phyloP scores from a whole-genome alignment of 345 rosid species.

The Citrus trifoliata region DNA sequence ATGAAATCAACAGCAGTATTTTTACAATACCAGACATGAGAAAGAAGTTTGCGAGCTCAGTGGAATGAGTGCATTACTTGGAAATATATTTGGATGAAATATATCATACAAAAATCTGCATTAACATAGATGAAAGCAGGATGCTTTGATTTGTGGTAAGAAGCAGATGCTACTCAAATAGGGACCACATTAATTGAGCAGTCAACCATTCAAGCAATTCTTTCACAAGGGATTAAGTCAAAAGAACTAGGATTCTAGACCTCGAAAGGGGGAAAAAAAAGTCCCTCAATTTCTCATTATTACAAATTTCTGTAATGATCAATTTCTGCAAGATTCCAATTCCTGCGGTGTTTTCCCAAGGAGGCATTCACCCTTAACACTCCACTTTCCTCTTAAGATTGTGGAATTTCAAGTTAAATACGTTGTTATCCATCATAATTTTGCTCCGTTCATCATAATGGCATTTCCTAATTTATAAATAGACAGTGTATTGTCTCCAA shows the following conservation, averaged over 20 bases:
- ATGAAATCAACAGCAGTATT: neutral
- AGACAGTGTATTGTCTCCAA: neutral
- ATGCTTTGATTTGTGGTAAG: too few relatives aligned
- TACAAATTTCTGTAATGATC: neutral
- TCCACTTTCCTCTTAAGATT: neutral
- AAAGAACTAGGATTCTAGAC: neutral
- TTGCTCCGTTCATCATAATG: neutral
- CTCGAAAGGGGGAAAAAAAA: too few relatives aligned
- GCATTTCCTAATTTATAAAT: neutral
- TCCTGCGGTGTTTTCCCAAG: neutral
- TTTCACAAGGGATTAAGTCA: neutral
- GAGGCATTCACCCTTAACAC: neutral
- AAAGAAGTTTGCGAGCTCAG: neutral
- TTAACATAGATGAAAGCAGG: neutral
- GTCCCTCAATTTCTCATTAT: neutral
- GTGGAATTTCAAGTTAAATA: neutral
- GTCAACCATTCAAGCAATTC: neutral
- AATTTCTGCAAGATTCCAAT: neutral
- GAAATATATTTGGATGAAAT: neutral
- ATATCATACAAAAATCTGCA: neutral
- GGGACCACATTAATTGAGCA: neutral
- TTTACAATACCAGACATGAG: too few relatives aligned
- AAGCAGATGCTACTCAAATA: neutral
- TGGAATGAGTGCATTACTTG: neutral
- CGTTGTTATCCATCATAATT: neutral